Evolutionary conservation across 495 filamentous ascomycete species (phyloP), one percentile per base, ranked within the genome.

Genomic region (Aspergillus nanangensis): DNA sequence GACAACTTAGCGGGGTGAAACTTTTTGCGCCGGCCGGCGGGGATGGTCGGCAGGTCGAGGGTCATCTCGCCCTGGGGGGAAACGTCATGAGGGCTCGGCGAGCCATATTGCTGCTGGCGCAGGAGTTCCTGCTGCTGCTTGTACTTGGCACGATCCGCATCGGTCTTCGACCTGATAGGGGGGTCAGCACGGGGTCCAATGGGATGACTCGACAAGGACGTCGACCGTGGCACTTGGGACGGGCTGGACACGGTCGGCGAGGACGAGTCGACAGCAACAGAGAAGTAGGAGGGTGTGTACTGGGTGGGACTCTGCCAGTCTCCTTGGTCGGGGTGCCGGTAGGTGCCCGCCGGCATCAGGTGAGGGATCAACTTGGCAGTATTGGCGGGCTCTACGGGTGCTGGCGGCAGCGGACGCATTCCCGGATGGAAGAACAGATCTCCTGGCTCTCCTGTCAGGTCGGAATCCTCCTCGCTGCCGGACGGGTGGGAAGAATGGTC

Each of bases 401-500:
- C 79, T n/a, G 88, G 85, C 13, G 90, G 90, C 32, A 95, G 69
- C 8, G 90, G 90, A 25, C 87, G 78, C 58, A 88, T 80, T 3
- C 86, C 86, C 5, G 90, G 93, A 58, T 96, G 90, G 61, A 89
- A 98, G 60, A 97, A 98, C 62, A 97, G 80, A 52, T 96, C 94
- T 14, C 83, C 86, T 44, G 86, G 85, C 38, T 83, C 85, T 33
- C 41, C 55, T 10, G 86, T 86, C 40, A 79, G 60, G 17, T 72
- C 59, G 24, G 74, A 72, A n/a, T n/a, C n/a, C 40, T 71, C 75
- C 38, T 77, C 73, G 32, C 83, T 52, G 62, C 71, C 69, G 57
- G 82, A 65, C 51, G 72, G 56, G 49, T 74, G 52, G 56, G 78
- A 60, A 65, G 67, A 67, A 37, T 78, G 60, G 4, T 70, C 56